Conservation (phyloP, 2,329 filamentous ascomycete genomes). For the Neofusicoccum umdonicola region DNA sequence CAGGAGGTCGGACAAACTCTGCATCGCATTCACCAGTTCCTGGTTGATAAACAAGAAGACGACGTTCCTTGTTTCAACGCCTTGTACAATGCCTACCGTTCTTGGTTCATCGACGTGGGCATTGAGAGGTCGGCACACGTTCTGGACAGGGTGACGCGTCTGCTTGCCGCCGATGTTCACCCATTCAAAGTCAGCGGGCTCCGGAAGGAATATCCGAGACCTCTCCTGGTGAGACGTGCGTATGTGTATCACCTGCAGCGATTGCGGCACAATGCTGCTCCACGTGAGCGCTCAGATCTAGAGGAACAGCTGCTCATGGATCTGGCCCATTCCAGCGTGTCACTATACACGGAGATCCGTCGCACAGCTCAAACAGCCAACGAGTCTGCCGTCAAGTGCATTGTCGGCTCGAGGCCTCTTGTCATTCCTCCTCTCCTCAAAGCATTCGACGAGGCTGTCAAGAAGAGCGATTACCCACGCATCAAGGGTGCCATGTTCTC, state of each 20-base stretch:
- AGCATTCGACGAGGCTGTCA: conserved; percentile 74
- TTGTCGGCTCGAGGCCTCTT: conserved; percentile 82
- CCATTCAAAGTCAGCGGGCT: conserved; percentile 94
- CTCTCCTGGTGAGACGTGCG: conserved; percentile 86
- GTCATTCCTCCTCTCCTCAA: conserved; percentile 86
- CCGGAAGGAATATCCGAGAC: conserved; percentile 87
- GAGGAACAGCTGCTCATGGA: conserved; percentile 84
- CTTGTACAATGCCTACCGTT: conserved; percentile 86
- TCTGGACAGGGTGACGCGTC: conserved; percentile 77
- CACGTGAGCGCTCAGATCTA: conserved; percentile 82
- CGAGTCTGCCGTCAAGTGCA: conserved; percentile 87
- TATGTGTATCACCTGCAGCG: conserved; percentile 93
- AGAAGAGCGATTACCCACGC: conserved; percentile 76
- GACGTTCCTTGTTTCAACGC: conserved; percentile 95
- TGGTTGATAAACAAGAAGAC: conserved; percentile 82
- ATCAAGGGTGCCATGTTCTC: conserved; percentile 96
- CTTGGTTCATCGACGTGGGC: conserved; percentile 96
- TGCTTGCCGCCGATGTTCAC: conserved; percentile 82
- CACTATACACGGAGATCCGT: conserved; percentile 92
- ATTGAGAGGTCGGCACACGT: conserved; percentile 94
- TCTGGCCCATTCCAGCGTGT: conserved; percentile 84
- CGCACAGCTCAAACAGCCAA: conserved; percentile 86
- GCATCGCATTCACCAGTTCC: conserved; percentile 79
- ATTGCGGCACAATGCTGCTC: conserved; percentile 88
- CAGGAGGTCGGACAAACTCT: conserved; percentile 77